Conservation (phyloP, 179 eudicot species). For the Carnegiea gigantea region DNA sequence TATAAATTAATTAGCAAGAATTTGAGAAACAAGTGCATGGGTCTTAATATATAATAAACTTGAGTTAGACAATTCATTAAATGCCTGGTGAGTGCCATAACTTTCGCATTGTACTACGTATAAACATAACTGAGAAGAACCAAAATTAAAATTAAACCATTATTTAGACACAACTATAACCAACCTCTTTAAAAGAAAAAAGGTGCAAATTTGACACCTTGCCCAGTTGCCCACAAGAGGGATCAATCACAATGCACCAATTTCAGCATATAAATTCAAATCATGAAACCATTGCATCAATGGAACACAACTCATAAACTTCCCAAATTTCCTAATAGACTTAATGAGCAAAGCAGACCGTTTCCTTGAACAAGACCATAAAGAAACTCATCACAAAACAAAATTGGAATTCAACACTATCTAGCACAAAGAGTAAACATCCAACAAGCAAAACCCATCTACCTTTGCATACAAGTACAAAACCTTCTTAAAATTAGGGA, state of each 20-base stretch:
- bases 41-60: too few species aligned
- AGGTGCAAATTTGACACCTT: background rate
- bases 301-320: background rate
- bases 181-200: background rate
- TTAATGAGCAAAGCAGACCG: background rate
- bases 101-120: too few species aligned
- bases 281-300: background rate
- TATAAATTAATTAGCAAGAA: too few species aligned
- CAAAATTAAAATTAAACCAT: too few species aligned
- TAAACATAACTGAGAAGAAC: too few species aligned
- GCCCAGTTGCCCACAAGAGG: background rate
- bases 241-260: conserved; percentile 3
- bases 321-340: background rate
- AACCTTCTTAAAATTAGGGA: background rate
- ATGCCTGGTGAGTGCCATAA: too few species aligned
- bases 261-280: background rate
- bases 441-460: background rate
- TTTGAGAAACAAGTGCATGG: too few species aligned
- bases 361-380: background rate
- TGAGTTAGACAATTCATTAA: too few species aligned
- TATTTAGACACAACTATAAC: background rate
- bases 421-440: too few species aligned
- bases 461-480: background rate
- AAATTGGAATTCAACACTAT: too few species aligned
- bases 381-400: background rate